A percentile compares a stretch with the other conserved stretches of the same genome.
Conservation (phyloP, 225 moss, liverwort and hornwort genomes). For the Pseudoscleropodium purum region DNA sequence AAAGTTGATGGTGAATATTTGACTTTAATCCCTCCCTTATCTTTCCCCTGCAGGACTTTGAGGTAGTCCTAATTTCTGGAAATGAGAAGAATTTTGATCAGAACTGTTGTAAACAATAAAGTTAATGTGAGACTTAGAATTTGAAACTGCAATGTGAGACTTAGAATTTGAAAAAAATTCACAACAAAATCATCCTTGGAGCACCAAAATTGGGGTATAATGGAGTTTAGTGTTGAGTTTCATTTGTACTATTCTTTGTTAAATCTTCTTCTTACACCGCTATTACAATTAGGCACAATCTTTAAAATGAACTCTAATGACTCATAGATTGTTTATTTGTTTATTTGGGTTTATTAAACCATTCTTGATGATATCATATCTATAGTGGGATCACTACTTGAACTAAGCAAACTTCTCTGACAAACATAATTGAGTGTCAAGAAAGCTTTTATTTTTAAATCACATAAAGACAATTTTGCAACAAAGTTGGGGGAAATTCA, state of each 20-base stretch:
- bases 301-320: too few relatives aligned
- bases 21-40: background rate
- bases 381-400: background rate
- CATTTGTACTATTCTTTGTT: too few relatives aligned
- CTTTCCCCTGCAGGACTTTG: background rate
- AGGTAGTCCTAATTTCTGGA: background rate
- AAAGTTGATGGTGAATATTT: background rate
- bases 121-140: too few relatives aligned
- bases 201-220: too few relatives aligned
- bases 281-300: too few relatives aligned
- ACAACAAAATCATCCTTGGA: too few relatives aligned
- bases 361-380: background rate
- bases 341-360: accelerated
- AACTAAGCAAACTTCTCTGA: accelerated
- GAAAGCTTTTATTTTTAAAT: too few relatives aligned
- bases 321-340: background rate
- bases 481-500: accelerated
- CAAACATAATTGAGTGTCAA: accelerated
- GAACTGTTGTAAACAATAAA: background rate
- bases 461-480: background rate
- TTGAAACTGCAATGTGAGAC: too few relatives aligned
- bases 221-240: too few relatives aligned
- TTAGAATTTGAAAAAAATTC: too few relatives aligned
- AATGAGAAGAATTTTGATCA: background rate
- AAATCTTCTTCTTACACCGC: too few relatives aligned